Base-by-base conservation (phyloP, 176 grass and related monocot species). In the Poa pratensis region DNA sequence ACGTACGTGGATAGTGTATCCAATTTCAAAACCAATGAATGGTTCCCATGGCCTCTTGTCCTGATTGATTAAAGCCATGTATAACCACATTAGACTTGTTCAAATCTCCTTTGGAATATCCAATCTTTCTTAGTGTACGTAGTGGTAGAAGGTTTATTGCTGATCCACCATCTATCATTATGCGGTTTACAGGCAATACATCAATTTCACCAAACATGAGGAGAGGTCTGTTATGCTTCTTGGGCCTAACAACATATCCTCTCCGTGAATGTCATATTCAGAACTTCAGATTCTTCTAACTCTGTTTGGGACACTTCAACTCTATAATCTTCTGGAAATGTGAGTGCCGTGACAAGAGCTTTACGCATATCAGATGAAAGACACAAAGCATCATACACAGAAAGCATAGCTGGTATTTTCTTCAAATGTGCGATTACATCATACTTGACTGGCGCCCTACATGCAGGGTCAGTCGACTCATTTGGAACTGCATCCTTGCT, bases 341-440 rank as follows among this genome's bases (percentile, higher is more conserved):
- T 69, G 5, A 69, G 48, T 9, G 30, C 1, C 2, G 30, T 69
- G 17, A 81, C 14, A 10, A 81, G 54, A 16, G 77, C 58, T 5
- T 79, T 79, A 3, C 40, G 39, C 58, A 79, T 45, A 48, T 64
- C 22, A 18, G 39, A n/a, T 1, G 18, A 68, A 1, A 80, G 16
- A 68, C 61, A 80, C 26, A 80, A 4, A n/a, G 61, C 45, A 50
- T 80, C 43, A 67, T 67, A 67, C 78, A 67, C 43, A 10, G 10
- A 80, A 51, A 80, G 43, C 60, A 80, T 80, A 3, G 78, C 60
- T 22, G 43, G 61, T 24, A 81, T 69, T 54, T 81, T 69, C 64
- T 69, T 54, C 30, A 57, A 70, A 9, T 54, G 20, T 24, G 19
- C 6, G 1, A 69, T 79, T 79, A 48, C 39, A 63, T 79, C 77